Evolutionary conservation across 805 yeast species (phyloP), one percentile per base, ranked within the genome.

Genomic region (Candida methanosorbosa): DNA sequence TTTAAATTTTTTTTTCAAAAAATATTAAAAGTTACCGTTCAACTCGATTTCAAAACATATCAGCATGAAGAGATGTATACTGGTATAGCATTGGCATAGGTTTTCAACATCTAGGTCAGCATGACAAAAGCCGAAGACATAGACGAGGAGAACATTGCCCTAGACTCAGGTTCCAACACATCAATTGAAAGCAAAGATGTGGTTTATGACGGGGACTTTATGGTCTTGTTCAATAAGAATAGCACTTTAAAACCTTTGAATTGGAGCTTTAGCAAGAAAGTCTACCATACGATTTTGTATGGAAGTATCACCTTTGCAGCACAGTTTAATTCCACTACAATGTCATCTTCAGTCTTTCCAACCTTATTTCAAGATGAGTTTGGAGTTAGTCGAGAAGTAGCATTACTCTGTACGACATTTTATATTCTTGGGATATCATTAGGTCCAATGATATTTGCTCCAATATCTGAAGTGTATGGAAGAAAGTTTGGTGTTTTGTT

Each of bases 401-500:
- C 78, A 3, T 56, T 71, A 13, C 57, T 80, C 30, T 66, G 72
- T 9, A 69, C 79, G 2, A 64, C 85, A 0, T 54, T 79, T 13
- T 81, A 71, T 43, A 72, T 79, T 11, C 50, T 78, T 32, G 88
- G 87, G 0, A 71, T 78, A 46, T 83, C 82, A 1, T 55, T 74
- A 13, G 88, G 87, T 0, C 83, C 84, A 3, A 58, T 77, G 52
- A 42, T 78, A 11, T 74, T 77, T 69, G 84, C 81, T 1, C 81
- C 81, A 2, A 42, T 72, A 9, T 69, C 76, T 2, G 79, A 74
- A 49, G 53, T 60, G 2, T 58, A 49, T 36, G 66, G 67, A 6
- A 54, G 76, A 29, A 67, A 59, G 42, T 39, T 52, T 4, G 69
- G 72, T 20, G 63, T 70, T 17, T 41, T 70, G 20, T 34, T 59